These are phyloP conservation scores for Aureobasidium melanogenum DNA, from an alignment of 2,329 filamentous ascomycete genomes.

Conservation along the genomic window DNA sequence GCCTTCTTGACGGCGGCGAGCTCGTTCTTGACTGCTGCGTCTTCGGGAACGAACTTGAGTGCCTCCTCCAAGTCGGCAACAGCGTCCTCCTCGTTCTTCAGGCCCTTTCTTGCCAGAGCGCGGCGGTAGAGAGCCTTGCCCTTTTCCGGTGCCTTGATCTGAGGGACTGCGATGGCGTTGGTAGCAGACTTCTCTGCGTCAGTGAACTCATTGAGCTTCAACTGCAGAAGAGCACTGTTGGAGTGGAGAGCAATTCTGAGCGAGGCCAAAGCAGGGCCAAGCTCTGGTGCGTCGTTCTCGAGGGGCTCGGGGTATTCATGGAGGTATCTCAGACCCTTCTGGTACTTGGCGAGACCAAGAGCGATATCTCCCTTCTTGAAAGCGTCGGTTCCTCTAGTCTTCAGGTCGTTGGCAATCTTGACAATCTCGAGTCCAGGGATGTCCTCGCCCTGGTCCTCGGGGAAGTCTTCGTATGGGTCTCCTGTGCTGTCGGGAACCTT, in stretches of 20 bases:
- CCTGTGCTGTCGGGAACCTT: slow-evolving; percentile 71
- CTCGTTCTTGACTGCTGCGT: slow-evolving; percentile 67
- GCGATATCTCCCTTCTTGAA: slow-evolving; percentile 71
- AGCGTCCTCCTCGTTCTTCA: slow-evolving; percentile 80
- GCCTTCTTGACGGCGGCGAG: slow-evolving; percentile 69
- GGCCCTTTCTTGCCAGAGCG: slow-evolving; percentile 61
- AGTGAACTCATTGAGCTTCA: slow-evolving; percentile 65
- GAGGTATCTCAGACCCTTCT: slow-evolving; percentile 83
- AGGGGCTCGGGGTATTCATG: slow-evolving; percentile 67
- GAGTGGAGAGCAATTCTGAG: slow-evolving; percentile 80
- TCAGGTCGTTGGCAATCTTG: slow-evolving; percentile 75
- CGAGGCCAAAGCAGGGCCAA: slow-evolving; percentile 57
- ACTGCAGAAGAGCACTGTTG: slow-evolving; percentile 77
- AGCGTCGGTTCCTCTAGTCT: slow-evolving; percentile 84
- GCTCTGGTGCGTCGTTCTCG: slow-evolving; percentile 61
- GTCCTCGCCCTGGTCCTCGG: slow-evolving; percentile 67
- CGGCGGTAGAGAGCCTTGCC: slow-evolving; percentile 85
- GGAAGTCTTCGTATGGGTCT: slow-evolving; percentile 91
- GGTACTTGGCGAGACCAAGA: slow-evolving; percentile 79
- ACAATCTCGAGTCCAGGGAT: slow-evolving; percentile 61
- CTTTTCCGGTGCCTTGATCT: slow-evolving; percentile 63
- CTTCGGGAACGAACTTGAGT: slow-evolving; percentile 48
- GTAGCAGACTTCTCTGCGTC: slow-evolving; percentile 63
- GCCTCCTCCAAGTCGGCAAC: slow-evolving; percentile 36
- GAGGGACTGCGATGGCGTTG: slow-evolving; percentile 59